Base-by-base conservation (phyloP, 2,329 filamentous ascomycete genomes). In the Camptophora hylomeconis region DNA sequence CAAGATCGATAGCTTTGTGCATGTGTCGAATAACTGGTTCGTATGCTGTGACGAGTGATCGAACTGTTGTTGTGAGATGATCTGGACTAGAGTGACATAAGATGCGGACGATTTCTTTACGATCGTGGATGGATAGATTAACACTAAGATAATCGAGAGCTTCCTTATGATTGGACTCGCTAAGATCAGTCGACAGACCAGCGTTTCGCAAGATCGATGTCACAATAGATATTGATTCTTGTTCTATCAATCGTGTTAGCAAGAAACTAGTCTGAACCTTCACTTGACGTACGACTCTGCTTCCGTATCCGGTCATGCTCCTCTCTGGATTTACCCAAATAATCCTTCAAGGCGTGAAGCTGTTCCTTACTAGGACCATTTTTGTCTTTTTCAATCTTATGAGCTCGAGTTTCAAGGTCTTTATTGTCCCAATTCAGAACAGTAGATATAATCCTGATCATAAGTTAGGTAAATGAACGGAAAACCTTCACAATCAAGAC, bases 11-110 rank as follows among this genome's bases (percentile, higher is more conserved):
- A 2, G 69, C 67, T 30, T 79, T 68, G 48, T 87, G 81, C 5
- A 86, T 60, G 3, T 64, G 58, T 13, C 80, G 66, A 32, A 89
- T 81, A 35, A 84, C 72, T 0, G 78, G 78, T 29, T 84, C 80
- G 40, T 80, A 81, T 2, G 75, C 74, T 1, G 65, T 59, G 5
- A 84, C 67, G 0, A 64, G 52, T 33, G 82, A 75, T 17, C 69
- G 65, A 26, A 86, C 57, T 1, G 71, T 64, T 6, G 71, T 65
- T 0, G 80, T 86, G n/a, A 84, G 61, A 7, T 78, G 61, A 42
- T 87, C 81, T 0, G 81, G 80, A 14, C 64, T 69, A 24, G 71
- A 63, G 9, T 69, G 68, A 51, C 80, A 87, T 9, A 84, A 54
- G 0, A 72, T 67, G 8, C 65, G 62, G 8, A 71, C 69, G 26